Base-by-base conservation (phyloP, 768 basidiomycete genomes). In the Sporobolomyces phaffii region DNA sequence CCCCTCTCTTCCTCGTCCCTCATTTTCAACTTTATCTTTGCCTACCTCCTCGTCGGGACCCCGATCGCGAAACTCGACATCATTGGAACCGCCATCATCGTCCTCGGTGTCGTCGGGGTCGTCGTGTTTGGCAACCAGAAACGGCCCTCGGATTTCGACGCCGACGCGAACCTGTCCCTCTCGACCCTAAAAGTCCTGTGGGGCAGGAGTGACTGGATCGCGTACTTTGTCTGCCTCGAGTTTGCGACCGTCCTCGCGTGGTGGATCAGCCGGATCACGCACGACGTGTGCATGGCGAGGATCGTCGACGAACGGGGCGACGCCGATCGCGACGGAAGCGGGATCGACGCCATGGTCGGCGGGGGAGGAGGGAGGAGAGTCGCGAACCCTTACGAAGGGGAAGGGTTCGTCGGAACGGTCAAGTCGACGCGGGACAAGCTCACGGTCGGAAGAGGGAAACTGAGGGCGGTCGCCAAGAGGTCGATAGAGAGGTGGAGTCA, bases 1-100 rank as follows among this genome's bases (percentile, higher is more conserved):
- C 93, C 93, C 3, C 83, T 98, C 6, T 93, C 94, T 18, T 91
- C 90, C 0, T 88, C 91, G 15, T 89, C 91, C 17, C 84, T 98
- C 68, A 85, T 98, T 62, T 97, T 98, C 81, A 98, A 98, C 77
- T 93, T 96, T 76, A 81, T 96, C 41, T 68, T 69, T 77, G 94
- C 94, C 41, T 85, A 73, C 52, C 49, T 91, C 75, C 82, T 91
- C 65, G 87, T 90, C 9, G 89, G 89, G 41, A 89, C 87, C 8
- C 88, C 90, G 1, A 88, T 93, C 43, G 90, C 88, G 47, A 84
- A 79, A 62, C 87, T 83, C 40, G 91, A 93, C 76, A 88, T 92
- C 40, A 87, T 88, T 87, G 90, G 90, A 20, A 92, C 90, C 8
- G 80, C 90, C 43, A 81, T 89, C 52, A 89, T 92, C 64, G 84